phyloP scores from a whole-genome alignment of 179 eudicot species.

The Monotropa hypopitys region DNA sequence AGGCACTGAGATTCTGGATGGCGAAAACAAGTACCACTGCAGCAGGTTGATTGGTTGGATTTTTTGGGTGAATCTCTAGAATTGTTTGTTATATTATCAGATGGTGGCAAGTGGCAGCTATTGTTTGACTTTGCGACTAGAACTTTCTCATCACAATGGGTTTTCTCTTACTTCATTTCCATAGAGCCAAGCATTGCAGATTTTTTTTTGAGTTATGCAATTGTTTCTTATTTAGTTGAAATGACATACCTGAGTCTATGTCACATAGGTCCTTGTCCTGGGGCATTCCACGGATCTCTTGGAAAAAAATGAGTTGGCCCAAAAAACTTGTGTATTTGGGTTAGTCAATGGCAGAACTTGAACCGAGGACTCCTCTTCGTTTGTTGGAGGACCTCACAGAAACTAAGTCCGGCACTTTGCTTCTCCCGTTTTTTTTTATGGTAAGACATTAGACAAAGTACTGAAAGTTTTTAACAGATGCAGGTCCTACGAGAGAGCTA shows the following conservation, averaged over 20 bases:
- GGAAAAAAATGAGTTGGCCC: neutral
- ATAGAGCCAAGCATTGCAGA: neutral
- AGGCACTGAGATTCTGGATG: conserved; percentile 61
- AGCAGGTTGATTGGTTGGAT: conserved; percentile 38
- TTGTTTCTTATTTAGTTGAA: neutral
- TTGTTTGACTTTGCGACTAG: neutral
- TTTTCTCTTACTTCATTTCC: neutral
- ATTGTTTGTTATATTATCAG: neutral
- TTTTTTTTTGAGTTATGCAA: neutral
- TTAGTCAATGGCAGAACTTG: neutral
- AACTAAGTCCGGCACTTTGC: neutral
- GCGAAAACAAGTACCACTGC: conserved; percentile 81
- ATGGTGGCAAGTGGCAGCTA: neutral
- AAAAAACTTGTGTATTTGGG: neutral
- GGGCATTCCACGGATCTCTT: neutral
- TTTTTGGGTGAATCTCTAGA: neutral
- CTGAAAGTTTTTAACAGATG: conserved; percentile 34
- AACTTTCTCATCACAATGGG: neutral
- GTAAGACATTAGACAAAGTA: neutral
- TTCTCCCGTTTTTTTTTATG: neutral
- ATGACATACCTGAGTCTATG: neutral
- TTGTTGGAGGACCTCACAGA: neutral
- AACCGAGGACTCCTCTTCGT: neutral
- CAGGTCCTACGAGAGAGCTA: conserved; percentile 78
- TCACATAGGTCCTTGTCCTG: neutral